Percentiles rank a stretch among this genome's conserved stretches.
phyloP scores from a whole-genome alignment of 345 rosid species.

The Lepidium didymum region DNA sequence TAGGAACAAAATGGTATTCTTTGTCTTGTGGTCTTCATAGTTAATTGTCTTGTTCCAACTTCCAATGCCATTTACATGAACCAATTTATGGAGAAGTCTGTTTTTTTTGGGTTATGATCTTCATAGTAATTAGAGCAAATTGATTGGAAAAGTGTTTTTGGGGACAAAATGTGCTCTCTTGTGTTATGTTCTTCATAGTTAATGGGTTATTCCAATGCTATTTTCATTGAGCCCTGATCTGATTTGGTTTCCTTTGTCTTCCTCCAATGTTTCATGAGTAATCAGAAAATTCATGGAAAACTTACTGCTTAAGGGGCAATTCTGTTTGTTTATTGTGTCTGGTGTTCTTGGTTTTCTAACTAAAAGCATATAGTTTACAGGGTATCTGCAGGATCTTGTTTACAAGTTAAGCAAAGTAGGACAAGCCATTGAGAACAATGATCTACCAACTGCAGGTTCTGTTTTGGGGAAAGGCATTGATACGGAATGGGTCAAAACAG shows the following conservation, averaged over 20 bases:
- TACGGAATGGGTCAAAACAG: constrained; percentile 69
- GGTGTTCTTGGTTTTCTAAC: not conserved
- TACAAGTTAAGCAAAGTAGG: constrained; percentile 89
- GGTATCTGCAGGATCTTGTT: constrained; percentile 82
- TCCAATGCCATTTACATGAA: not conserved
- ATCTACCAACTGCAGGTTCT: constrained; percentile 54
- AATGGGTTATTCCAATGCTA: not conserved
- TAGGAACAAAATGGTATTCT: too few relatives aligned
- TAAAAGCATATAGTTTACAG: constrained; percentile 31
- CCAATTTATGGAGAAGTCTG: too few relatives aligned
- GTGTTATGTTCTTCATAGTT: not conserved
- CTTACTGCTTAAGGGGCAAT: not conserved
- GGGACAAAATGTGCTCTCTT: not conserved
- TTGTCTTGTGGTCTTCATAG: not conserved
- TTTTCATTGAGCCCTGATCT: not conserved
- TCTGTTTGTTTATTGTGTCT: not conserved
- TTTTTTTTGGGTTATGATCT: too few relatives aligned
- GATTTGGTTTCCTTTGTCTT: not conserved
- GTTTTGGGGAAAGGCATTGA: constrained; percentile 68
- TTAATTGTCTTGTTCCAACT: not conserved
- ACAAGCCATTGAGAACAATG: constrained; percentile 81
- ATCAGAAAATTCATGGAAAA: not conserved
- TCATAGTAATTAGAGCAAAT: not conserved
- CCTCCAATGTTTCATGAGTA: not conserved
- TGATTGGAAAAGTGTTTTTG: not conserved